Evolutionary conservation across 1,284 basidiomycete genomes (phyloP).

Genomic region (Mycena sp.): DNA sequence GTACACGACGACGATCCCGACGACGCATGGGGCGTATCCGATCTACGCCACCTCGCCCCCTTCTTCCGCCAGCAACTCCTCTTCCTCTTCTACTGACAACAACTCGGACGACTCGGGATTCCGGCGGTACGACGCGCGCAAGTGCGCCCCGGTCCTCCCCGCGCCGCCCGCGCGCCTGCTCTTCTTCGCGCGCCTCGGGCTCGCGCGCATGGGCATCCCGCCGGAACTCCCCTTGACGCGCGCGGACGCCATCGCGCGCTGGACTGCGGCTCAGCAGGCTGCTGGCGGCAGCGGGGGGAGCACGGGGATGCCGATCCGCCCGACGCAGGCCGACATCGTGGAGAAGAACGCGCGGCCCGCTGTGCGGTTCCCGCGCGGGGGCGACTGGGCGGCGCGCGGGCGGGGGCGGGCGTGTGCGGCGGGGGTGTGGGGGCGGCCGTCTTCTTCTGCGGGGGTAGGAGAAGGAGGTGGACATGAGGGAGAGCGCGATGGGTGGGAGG

Average conservation of each 20-base stretch:
- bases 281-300: not conserved
- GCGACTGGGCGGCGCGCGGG: no score
- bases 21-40: constrained; percentile 19
- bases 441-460: no score
- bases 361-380: constrained; percentile 11
- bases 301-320: constrained; percentile 1
- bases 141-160: constrained; percentile 2
- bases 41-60: no score
- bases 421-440: not conserved
- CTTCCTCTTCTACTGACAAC: not conserved
- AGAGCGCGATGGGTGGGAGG: no score
- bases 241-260: constrained; percentile 1
- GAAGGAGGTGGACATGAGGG: not conserved
- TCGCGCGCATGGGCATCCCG: constrained; percentile 20
- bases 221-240: constrained; percentile 13
- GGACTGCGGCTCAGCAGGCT: not conserved
- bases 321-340: constrained; percentile 23
- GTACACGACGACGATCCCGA: constrained; percentile 18
- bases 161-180: constrained; percentile 28
- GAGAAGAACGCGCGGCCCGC: constrained; percentile 25
- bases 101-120: no score
- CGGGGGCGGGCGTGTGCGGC: no score
- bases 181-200: constrained; percentile 27
- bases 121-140: not conserved
- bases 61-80: not conserved